Evolutionary conservation across 768 basidiomycete species (phyloP).

Genomic region (Xanthoconium stramineum): DNA sequence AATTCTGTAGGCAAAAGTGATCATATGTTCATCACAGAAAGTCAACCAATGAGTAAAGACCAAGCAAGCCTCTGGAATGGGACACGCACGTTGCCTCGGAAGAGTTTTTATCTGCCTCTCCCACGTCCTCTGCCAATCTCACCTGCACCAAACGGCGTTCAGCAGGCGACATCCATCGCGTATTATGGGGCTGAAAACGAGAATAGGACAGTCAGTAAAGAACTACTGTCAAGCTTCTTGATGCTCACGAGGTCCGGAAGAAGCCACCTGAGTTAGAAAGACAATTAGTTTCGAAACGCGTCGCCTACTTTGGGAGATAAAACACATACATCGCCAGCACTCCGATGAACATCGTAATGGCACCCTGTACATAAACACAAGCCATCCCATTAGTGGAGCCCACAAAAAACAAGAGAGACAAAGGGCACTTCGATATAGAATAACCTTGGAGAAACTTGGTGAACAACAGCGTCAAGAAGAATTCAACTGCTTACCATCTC

Average conservation of each 20-base stretch:
- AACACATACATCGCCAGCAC: constrained; percentile 45
- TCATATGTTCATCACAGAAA: neutral
- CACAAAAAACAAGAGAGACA: no score
- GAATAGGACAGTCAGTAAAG: neutral
- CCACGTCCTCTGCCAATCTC: constrained; percentile 50
- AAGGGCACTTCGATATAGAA: constrained; percentile 62
- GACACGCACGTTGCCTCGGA: constrained; percentile 10
- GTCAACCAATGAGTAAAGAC: neutral
- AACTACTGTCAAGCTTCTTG: neutral
- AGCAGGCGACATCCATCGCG: constrained; percentile 50
- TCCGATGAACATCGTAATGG: constrained; percentile 60
- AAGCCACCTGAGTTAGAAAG: constrained; percentile 43
- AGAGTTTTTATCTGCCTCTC: neutral
- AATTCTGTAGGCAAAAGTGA: constrained; percentile 33
- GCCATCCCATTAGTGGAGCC: neutral
- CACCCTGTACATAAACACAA: constrained; percentile 41
- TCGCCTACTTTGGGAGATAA: neutral
- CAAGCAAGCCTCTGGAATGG: neutral
- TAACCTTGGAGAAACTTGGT: constrained; percentile 41
- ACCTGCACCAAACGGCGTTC: constrained; percentile 61
- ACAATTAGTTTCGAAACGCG: neutral
- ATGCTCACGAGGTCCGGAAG: constrained; percentile 57
- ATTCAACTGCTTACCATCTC: constrained; percentile 48
- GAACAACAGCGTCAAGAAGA: neutral
- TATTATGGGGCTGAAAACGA: constrained; percentile 53